phyloP scores from a whole-genome alignment of 2,329 filamentous ascomycete genomes.

The Aspergillus costaricaensis region DNA sequence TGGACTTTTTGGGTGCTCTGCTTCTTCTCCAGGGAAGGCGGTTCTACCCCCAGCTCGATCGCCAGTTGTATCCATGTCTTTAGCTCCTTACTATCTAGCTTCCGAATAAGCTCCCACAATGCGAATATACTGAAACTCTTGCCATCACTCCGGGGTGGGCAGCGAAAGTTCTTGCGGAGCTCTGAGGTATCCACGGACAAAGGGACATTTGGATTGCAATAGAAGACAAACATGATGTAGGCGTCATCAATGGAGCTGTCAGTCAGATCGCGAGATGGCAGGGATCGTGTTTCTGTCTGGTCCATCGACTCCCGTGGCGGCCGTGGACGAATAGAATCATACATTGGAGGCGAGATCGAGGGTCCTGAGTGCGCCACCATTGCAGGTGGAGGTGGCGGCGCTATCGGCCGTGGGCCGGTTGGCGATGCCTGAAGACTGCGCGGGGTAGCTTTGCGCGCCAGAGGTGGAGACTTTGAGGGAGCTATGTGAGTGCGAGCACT shows the following conservation, averaged over 20 bases:
- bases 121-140: slow-evolving; percentile 79
- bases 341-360: slow-evolving; percentile 45
- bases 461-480: slow-evolving; percentile 37
- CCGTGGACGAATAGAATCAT: slow-evolving; percentile 34
- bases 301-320: slow-evolving; percentile 34
- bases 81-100: slow-evolving; percentile 78
- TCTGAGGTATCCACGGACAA: slow-evolving; percentile 68
- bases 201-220: slow-evolving; percentile 83
- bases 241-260: slow-evolving; percentile 75
- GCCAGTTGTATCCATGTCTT: slow-evolving; percentile 92
- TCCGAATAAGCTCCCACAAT: slow-evolving; percentile 75
- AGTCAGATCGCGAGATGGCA: slow-evolving; percentile 70
- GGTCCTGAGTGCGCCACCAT: slow-evolving; percentile 33
- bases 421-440: slow-evolving; percentile 44
- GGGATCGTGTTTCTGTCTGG: slow-evolving; percentile 50
- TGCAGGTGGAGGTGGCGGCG: slow-evolving; percentile 22
- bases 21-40: slow-evolving; percentile 76
- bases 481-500: slow-evolving; percentile 37
- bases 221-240: slow-evolving; percentile 81
- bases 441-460: slow-evolving; percentile 42
- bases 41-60: slow-evolving; percentile 82
- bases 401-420: slow-evolving; percentile 31
- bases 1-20: slow-evolving; percentile 92
- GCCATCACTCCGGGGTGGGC: slow-evolving; percentile 81
- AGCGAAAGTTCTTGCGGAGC: slow-evolving; percentile 73